Evolutionary conservation across 441 rosid genomes (phyloP), one percentile per base, ranked within the genome.

Genomic region (Gossypium gossypioides): DNA sequence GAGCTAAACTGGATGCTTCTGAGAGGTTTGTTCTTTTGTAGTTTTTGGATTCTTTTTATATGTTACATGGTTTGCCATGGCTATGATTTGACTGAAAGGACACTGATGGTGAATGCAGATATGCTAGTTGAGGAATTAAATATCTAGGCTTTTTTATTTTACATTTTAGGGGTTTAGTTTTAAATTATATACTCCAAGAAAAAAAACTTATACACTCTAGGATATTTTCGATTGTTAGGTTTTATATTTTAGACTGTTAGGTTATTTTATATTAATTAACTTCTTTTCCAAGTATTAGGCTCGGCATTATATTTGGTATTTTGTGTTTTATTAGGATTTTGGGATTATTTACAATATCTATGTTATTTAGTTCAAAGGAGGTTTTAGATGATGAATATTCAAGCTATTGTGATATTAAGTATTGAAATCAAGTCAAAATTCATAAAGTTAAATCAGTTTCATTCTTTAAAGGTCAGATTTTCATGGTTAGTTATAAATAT

Each of bases 1-100:
- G 92, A 87, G 85, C 84, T 75, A 87, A 90, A 76, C 74, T 95
- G 72, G 96, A 89, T 83, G 73, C 78, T 74, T 87, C 95, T 66
- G 89, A 89, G 77, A 87, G 96, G 98, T 95, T 83, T 54, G 81
- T 79, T 77, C 60, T 72, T 51, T 7, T 56, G 25, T 2, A 64
- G 24, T 66, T 56, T 71, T 32, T 16, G 72, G n/a, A 24, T 50
- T 76, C 60, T 61, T 62, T 74, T 3, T 48, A 55, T 15, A 42
- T 73, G 42, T 21, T 67, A 22, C 55, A 5, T 9, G 71, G 34
- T 64, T 64, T 19, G 7, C 18, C 22, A 44, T 44, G 32, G 16
- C 29, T 21, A 22, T 64, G 32, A 48, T 25, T 48, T 46, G 70
- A 48, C 19, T 48, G 42, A 67, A 24, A 42, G n/a, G 68, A 63